These are phyloP conservation scores for Pseudogymnoascus sp. DNA, from an alignment of 2,329 filamentous ascomycete genomes.

Conservation along the genomic window DNA sequence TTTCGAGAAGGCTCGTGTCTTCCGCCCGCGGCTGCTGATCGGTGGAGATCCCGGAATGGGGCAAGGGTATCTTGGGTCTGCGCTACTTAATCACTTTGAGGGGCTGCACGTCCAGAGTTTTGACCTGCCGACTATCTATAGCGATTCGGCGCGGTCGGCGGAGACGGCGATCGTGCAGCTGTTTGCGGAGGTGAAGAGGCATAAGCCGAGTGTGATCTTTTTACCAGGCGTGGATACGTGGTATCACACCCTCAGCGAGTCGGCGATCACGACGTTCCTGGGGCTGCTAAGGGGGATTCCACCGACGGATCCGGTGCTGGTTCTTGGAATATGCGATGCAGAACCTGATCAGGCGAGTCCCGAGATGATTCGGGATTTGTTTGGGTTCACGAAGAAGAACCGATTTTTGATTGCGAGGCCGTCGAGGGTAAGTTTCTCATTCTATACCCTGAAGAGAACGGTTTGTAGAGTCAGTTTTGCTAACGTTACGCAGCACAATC, in stretches of 20 bases:
- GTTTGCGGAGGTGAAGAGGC: slow-evolving; percentile 85
- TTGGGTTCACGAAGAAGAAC: slow-evolving; percentile 78
- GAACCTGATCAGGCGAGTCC: slow-evolving; percentile 52
- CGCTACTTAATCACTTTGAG: slow-evolving; percentile 83
- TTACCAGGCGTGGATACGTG: slow-evolving; percentile 85
- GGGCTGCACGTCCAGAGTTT: slow-evolving; percentile 92
- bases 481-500: slow-evolving; percentile 41
- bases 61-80: slow-evolving; percentile 78
- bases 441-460: neutral
- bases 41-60: slow-evolving; percentile 84
- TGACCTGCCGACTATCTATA: slow-evolving; percentile 78
- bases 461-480: slow-evolving; percentile 4
- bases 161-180: slow-evolving; percentile 86
- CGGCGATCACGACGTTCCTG: slow-evolving; percentile 72
- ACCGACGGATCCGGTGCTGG: slow-evolving; percentile 81
- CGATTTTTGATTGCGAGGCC: slow-evolving; percentile 63
- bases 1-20: slow-evolving; percentile 82
- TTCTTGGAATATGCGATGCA: slow-evolving; percentile 77
- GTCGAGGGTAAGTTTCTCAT: slow-evolving; percentile 41
- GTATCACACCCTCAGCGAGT: slow-evolving; percentile 54
- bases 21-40: slow-evolving; percentile 79
- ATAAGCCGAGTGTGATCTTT: slow-evolving; percentile 94
- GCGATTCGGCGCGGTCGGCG: slow-evolving; percentile 59
- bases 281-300: slow-evolving; percentile 73
- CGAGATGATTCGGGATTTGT: slow-evolving; percentile 65